Base-by-base conservation (phyloP, 805 yeast genomes). In the Teunomyces stri region DNA sequence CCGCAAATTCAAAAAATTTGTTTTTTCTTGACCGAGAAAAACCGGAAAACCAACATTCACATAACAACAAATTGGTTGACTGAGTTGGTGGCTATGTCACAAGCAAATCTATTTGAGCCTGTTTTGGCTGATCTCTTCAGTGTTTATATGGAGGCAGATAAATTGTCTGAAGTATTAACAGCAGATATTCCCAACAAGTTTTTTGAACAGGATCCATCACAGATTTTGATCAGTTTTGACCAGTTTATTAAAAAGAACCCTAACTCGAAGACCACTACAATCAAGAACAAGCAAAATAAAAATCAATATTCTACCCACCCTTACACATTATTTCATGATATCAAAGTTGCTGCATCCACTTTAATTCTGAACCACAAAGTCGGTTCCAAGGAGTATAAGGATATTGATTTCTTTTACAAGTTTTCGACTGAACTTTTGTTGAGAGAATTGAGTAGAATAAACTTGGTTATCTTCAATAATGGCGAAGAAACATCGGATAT, bases 281-380 rank as follows among this genome's bases (percentile, higher is more conserved):
- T 85, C n/a, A 25, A 55, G 0, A 62, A 68, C 4, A 79, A 78
- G 53, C 68, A 72, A 51, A 62, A 62, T 1, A 52, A 61, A 1
- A 58, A 60, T 1, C 58, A 65, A 13, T 85, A 85, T 57, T 58
- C 60, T 7, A 37, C 42, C 13, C 66, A 77, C 0, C 69, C 85
- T 5, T 85, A 84, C 56, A 68, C 69, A 37, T 57, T 87, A 10
- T 86, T 72, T 56, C 92, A 87, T 57, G 96, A 87, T 61, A 59
- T 87, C 39, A 83, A 76, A 49, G 64, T 84, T 13, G 79, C 83
- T 0, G 68, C 82, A 31, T 72, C 79, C 10, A 57, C 72, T n/a
- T 64, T 71, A 30, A 71, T 85, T 21, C 66, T 73, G 37, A 66
- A 73, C 34, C 68, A 74, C 47, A 73, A 75, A 18, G 69, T 79